A percentile compares a stretch with the other conserved stretches of the same genome.
phyloP scores from a whole-genome alignment of 768 basidiomycete genomes.

The Porphyrellus cyaneotinctus region DNA sequence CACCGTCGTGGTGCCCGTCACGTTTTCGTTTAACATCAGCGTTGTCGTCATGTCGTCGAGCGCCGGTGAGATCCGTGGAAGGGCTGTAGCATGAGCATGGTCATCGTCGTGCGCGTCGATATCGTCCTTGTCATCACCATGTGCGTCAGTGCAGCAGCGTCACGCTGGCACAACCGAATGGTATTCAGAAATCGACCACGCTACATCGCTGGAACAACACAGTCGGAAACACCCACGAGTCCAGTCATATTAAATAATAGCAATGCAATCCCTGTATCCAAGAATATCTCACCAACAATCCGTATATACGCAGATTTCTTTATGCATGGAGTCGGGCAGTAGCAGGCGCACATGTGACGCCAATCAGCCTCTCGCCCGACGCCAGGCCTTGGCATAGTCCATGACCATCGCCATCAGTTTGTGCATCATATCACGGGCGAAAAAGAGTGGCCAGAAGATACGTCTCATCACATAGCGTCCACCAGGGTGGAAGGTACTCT shows the following conservation, averaged over 20 bases:
- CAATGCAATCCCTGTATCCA: not conserved
- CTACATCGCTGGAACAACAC: not conserved
- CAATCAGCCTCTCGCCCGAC: too few species aligned
- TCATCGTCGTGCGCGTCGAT: too few species aligned
- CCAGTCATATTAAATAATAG: not conserved
- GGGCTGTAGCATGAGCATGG: too few species aligned
- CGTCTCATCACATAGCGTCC: slow-evolving; percentile 9
- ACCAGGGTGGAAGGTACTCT: slow-evolving; percentile 20
- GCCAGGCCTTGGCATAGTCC: not conserved
- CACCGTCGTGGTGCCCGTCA: too few species aligned
- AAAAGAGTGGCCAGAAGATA: slow-evolving; percentile 20
- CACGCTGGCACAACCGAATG: too few species aligned
- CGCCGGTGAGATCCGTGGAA: too few species aligned
- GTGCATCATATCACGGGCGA: not conserved
- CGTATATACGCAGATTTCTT: not conserved
- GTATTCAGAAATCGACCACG: too few species aligned
- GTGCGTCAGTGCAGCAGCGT: too few species aligned
- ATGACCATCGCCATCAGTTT: not conserved
- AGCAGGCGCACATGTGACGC: not conserved
- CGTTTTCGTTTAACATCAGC: too few species aligned
- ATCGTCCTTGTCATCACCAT: too few species aligned
- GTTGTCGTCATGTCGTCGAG: too few species aligned
- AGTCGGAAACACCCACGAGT: not conserved
- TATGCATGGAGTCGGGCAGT: not conserved
- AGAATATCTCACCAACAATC: not conserved